Conservation (phyloP, 2,329 filamentous ascomycete genomes). For the Seiridium cupressi region DNA sequence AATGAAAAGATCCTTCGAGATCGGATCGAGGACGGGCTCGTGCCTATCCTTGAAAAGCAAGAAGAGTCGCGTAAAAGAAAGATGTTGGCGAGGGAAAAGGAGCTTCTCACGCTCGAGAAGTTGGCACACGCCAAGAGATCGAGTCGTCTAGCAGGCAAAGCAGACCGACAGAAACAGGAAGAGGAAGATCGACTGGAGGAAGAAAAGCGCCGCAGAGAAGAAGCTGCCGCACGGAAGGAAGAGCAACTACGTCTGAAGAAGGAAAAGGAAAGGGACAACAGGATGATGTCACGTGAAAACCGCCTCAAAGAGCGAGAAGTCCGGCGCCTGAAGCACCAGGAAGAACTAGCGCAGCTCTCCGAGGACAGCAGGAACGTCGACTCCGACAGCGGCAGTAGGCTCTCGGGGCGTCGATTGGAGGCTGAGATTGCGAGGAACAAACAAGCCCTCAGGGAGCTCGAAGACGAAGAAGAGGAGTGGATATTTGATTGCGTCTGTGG, state of each 20-base stretch:
- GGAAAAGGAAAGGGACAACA: slow-evolving; percentile 73
- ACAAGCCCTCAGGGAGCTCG: slow-evolving; percentile 71
- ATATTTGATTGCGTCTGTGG: slow-evolving; percentile 94
- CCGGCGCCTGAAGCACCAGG: slow-evolving; percentile 79
- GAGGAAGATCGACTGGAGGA: slow-evolving; percentile 71
- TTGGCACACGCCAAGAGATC: slow-evolving; percentile 94
- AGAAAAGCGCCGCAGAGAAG: slow-evolving; percentile 61
- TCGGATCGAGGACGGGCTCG: slow-evolving; percentile 71
- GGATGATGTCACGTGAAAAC: slow-evolving; percentile 81
- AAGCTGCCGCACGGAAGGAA: slow-evolving; percentile 65
- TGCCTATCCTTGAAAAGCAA: slow-evolving; percentile 82
- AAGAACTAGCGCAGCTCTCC: slow-evolving; percentile 76
- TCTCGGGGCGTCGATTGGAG: slow-evolving; percentile 79
- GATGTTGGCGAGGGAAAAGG: slow-evolving; percentile 67
- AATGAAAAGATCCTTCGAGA: slow-evolving; percentile 80
- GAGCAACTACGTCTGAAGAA: slow-evolving; percentile 57
- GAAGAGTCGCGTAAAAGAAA: slow-evolving; percentile 72
- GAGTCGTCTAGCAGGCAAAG: slow-evolving; percentile 79
- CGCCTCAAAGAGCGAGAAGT: slow-evolving; percentile 83
- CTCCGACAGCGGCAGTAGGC: slow-evolving; percentile 48
- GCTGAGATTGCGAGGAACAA: slow-evolving; percentile 78
- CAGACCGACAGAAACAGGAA: slow-evolving; percentile 74
- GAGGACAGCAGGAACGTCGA: slow-evolving; percentile 63
- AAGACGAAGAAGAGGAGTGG: slow-evolving; percentile 76
- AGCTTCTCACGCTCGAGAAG: slow-evolving; percentile 78